Evolutionary conservation across 495 filamentous ascomycete genomes (phyloP), one percentile per base, ranked within the genome.

Genomic region (Xylaria longipes): DNA sequence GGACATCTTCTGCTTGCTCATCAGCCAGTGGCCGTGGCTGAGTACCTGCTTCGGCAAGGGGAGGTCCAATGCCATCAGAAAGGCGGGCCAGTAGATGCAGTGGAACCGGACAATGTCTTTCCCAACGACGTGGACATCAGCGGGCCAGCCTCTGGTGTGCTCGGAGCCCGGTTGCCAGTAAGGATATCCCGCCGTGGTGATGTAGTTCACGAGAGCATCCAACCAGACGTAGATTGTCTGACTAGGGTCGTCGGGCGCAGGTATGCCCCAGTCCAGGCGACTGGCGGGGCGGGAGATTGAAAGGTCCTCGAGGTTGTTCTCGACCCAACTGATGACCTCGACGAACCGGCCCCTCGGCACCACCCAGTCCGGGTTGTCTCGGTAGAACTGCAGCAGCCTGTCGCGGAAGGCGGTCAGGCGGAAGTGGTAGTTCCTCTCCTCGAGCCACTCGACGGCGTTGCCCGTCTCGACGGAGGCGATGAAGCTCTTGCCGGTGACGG

Each of bases 181-280:
- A 0, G 96, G 95, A 76, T 97, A 98, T 22, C 94, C 93, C 20
- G 93, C 89, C 69, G 89, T 92, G 39, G 94, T 97, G 74, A 97
- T 81, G 76, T 99, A 98, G 80, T 98, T 98, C 73, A 98, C 87
- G 31, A 99, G 86, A 5, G 96, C 96, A 82, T 98, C 97, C 5
- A 99, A 86, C 96, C 96, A 99, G 45, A 98, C 97, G 78, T 98
- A 99, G 72, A 99, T 95, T 3, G 95, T 98, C 81, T 98, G 97
- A 22, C 82, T 88, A 1, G 88, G 81, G 76, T 98, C 96, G 62
- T 89, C 89, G 8, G 96, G 96, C 45, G 97, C 95, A 7, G 87
- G 90, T 65, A 99, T 95, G 3, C 97, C 96, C 96, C 96, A 99
- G 29, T 79, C 88, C 31, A 98, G 81, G 43, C 96, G 87, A 65